Evolutionary conservation across 441 rosid species (phyloP), one percentile per base, ranked within the genome.

Genomic region (Dalechampia spathulata): DNA sequence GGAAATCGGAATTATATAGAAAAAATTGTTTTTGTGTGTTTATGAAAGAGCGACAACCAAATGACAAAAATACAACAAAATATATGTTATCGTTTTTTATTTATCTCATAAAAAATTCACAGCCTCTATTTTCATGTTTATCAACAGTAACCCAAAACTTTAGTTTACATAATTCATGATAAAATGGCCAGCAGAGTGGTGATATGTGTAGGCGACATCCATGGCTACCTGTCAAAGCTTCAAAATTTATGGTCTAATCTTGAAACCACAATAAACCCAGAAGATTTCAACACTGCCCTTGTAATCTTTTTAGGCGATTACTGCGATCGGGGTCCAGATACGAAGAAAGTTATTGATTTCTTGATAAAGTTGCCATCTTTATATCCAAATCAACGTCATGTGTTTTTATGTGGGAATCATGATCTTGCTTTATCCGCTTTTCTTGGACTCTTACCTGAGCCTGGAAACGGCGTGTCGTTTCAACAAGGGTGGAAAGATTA

Each of bases 271-370:
- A 26, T 87, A 66, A 63, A 63, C 58, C 76, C 72, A 20, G 55
- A 59, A 19, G 71, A 71, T 6, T 87, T 87, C 75, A 52, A 39
- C 59, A 49, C 92, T 40, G 85, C 98, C 55, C 75, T 75, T 36
- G 54, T 87, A 55, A 83, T 90, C 57, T 90, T 90, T 74, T 72
- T 85, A 38, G 98, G 98, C 34, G 96, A 90, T 63, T 87, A 87
- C 75, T 90, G 98, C 56, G 98, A 90, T 57, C 87, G 96, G 9
- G 98, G 96, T 55, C 88, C 90, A 6, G 70, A 79, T 22, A 82
- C 95, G 10, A 79, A 64, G 25, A 49, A 66, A 60, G 96, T 85
- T 63, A 58, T 90, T 7, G 85, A 90, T 51, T 85, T 87, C 64
- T 70, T 87, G 37, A 57, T 76, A 65, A 66, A 78, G 16, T 56